These are phyloP conservation scores for Discostella pseudostelligera DNA, from an alignment of 108 stramenopile species.

Conservation along the genomic window DNA sequence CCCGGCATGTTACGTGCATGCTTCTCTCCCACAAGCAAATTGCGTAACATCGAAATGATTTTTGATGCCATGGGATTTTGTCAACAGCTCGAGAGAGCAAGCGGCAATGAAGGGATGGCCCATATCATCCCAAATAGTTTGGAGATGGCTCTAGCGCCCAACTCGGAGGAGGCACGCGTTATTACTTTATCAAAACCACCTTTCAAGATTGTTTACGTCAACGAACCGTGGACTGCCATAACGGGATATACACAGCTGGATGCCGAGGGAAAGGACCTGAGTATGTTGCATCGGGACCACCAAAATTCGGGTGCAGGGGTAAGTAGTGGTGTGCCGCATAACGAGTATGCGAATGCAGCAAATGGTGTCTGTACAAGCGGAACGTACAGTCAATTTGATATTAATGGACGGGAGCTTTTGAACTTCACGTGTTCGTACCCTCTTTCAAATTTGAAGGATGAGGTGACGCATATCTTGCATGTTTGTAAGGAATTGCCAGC, in stretches of 20 bases:
- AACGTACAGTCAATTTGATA: constrained; percentile 66
- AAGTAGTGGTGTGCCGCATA: constrained; percentile 37
- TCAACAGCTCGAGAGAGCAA: constrained; percentile 81
- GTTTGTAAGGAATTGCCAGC: constrained; percentile 17
- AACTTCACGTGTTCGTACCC: constrained; percentile 82
- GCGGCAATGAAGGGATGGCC: constrained; percentile 63
- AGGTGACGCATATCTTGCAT: constrained; percentile 22
- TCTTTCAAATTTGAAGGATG: constrained; percentile 52
- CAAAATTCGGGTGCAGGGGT: constrained; percentile 34
- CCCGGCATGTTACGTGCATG: constrained; percentile 78
- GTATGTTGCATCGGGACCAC: constrained; percentile 53
- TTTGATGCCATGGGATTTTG: constrained; percentile 90
- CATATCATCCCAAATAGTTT: constrained; percentile 81
- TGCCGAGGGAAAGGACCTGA: constrained; percentile 65
- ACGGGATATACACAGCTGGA: constrained; percentile 79
- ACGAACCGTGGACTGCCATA: constrained; percentile 64
- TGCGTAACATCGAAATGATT: constrained; percentile 70
- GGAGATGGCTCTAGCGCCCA: constrained; percentile 76
- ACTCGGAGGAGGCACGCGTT: constrained; percentile 69
- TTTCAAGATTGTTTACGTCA: constrained; percentile 73
- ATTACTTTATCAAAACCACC: constrained; percentile 73
- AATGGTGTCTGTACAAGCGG: constrained; percentile 54
- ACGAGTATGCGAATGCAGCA: constrained; percentile 58
- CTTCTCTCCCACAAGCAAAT: constrained; percentile 68
- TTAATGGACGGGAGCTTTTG: constrained; percentile 64